Evolutionary conservation across 345 rosid species (phyloP).

Genomic region (Ceriops zippeliana): DNA sequence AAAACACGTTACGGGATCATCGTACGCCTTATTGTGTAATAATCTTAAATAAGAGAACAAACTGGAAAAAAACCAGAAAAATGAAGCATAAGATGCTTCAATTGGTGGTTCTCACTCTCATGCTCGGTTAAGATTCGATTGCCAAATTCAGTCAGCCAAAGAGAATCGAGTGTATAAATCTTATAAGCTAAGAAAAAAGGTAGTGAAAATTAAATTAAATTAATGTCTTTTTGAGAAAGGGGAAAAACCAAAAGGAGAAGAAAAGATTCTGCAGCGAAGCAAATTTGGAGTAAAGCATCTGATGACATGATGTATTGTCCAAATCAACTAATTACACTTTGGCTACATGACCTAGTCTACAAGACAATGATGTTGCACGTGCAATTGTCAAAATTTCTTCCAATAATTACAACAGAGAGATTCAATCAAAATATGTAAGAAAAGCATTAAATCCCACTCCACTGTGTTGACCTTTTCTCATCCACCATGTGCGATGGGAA

Average conservation of each 20-base stretch:
- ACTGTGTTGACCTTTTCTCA: neutral
- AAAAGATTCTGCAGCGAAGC: neutral
- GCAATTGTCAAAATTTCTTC: too few species aligned
- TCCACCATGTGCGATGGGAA: neutral
- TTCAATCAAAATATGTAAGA: too few species aligned
- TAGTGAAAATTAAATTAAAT: constrained; percentile 12
- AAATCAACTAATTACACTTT: neutral
- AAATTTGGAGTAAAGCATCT: neutral
- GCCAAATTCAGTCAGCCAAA: constrained; percentile 33
- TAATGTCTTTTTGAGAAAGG: constrained; percentile 12
- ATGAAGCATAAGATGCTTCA: constrained; percentile 42
- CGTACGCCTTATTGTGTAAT: neutral
- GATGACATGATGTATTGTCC: neutral
- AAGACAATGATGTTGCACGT: neutral
- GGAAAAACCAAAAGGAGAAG: too few species aligned
- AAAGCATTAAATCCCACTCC: too few species aligned
- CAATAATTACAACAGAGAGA: too few species aligned
- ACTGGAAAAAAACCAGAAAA: constrained; percentile 10
- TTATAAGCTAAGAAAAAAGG: constrained; percentile 1
- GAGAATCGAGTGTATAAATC: constrained; percentile 18
- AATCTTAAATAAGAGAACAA: constrained; percentile 8
- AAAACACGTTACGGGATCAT: neutral
- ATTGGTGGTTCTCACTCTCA: constrained; percentile 30
- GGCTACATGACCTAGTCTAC: neutral
- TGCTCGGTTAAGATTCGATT: constrained; percentile 33